Base-by-base conservation (phyloP, 2,329 filamentous ascomycete species). In the Ophiobolus disseminans region DNA sequence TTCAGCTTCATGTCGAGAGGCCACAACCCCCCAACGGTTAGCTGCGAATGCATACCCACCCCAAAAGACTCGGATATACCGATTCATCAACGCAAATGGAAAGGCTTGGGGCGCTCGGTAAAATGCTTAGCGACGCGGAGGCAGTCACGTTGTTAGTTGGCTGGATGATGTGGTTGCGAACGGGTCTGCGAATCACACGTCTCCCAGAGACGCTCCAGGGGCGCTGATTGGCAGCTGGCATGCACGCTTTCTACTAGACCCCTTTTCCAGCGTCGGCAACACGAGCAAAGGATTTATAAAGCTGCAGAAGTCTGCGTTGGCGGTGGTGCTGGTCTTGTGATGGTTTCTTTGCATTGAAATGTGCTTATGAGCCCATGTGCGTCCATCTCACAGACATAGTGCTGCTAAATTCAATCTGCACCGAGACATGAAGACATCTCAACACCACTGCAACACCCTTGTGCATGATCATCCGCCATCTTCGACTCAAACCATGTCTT, bases 51-150 rank as follows among this genome's bases (percentile, higher is more conserved):
- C n/a, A n/a, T n/a, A n/a, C n/a, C n/a, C 21, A 23, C 36, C 22
- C 36, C 16, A 19, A 19, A 25, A 40, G 32, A 39, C 20, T 25
- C 34, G 42, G 42, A 30, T 30, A 30, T 28, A 36, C 36, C 44
- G 32, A 35, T 34, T 40, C 48, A 45, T 39, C 19, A 42, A 45
- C 28, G 23, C 23, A 52, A 35, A 47, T 34, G 39, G 43, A 35
- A 48, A 54, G 41, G 45, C 47, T 48, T 49, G 32, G 38, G 50
- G 23, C 44, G 49, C 37, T 40, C 55, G 22, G 8, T 4, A 8
- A 26, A 35, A 43, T 23, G 40, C 40, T 43, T 43, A 43, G 40
- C 40, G 40, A 16, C 20, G 25, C 11, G 14, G 32, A 22, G 26
- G 28, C 28, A 21, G 28, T 40, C 38, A 34, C 21, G 46, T 40